Evolutionary conservation across 805 yeast species (phyloP).

Genomic region (Metschnikowia dekortorum): DNA sequence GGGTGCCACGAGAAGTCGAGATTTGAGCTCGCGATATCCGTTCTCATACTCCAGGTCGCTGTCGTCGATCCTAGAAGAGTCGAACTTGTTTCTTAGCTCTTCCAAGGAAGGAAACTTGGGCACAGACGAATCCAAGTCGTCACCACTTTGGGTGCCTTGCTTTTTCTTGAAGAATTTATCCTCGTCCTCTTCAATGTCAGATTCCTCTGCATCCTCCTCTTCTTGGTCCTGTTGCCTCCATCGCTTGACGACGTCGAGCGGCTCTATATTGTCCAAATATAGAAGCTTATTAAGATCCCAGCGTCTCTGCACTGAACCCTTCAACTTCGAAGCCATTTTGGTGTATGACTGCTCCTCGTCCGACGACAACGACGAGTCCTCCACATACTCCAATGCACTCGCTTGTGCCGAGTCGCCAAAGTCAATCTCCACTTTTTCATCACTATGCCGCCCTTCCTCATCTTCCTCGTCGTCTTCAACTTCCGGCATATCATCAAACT

Average conservation of each 20-base stretch:
- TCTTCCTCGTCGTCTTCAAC: slow-evolving; percentile 42
- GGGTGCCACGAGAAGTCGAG: slow-evolving; percentile 54
- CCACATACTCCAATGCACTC: slow-evolving; percentile 37
- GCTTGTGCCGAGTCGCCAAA: slow-evolving; percentile 35
- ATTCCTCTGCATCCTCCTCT: slow-evolving; percentile 21
- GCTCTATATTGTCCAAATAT: slow-evolving; percentile 72
- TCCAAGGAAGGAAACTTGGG: slow-evolving; percentile 40
- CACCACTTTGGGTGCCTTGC: slow-evolving; percentile 22
- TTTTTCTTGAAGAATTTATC: slow-evolving; percentile 54
- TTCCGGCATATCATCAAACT: slow-evolving; percentile 36
- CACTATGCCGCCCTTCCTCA: slow-evolving; percentile 23
- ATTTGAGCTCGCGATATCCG: slow-evolving; percentile 38
- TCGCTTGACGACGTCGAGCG: slow-evolving; percentile 65
- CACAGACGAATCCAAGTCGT: slow-evolving; percentile 34
- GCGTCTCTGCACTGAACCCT: slow-evolving; percentile 47
- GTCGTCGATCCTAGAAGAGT: slow-evolving; percentile 21
- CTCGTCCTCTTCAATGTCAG: slow-evolving; percentile 31
- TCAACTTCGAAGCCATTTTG: slow-evolving; percentile 56
- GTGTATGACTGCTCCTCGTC: slow-evolving; percentile 39
- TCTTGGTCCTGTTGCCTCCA: slow-evolving; percentile 57
- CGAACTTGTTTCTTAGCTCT: slow-evolving; percentile 45
- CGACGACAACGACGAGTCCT: slow-evolving; percentile 43
- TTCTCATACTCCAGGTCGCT: slow-evolving; percentile 38
- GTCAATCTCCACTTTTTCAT: slow-evolving; percentile 44
- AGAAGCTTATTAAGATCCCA: slow-evolving; percentile 83